A percentile compares a stretch with the other conserved stretches of the same genome.
Conservation (phyloP, 176 grass and related monocot genomes). For the Hordeum vulgare region MorexV3_pseudomolecules_assembly NC_058520.1:143930022-143930521, state of each 20-base stretch:
- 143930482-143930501: neutral
- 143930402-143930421: neutral
- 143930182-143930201: neutral
- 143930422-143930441: neutral
- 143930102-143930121: neutral
- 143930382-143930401: neutral
- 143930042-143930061: conserved; percentile 1
- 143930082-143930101: neutral
- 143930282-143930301: no score
- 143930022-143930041: neutral
- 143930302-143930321: neutral
- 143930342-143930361: neutral
- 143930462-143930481: neutral
- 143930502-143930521: neutral
- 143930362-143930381: neutral
- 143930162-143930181: neutral
- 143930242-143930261: neutral
- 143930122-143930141: neutral
- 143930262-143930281: neutral
- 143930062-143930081: neutral
- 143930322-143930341: neutral
- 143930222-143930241: neutral
- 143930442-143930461: neutral
- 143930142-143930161: neutral
- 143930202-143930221: neutral